Evolutionary conservation across 2,329 filamentous ascomycete species (phyloP), one percentile per base, ranked within the genome.

Genomic region (Alternaria sp.): DNA sequence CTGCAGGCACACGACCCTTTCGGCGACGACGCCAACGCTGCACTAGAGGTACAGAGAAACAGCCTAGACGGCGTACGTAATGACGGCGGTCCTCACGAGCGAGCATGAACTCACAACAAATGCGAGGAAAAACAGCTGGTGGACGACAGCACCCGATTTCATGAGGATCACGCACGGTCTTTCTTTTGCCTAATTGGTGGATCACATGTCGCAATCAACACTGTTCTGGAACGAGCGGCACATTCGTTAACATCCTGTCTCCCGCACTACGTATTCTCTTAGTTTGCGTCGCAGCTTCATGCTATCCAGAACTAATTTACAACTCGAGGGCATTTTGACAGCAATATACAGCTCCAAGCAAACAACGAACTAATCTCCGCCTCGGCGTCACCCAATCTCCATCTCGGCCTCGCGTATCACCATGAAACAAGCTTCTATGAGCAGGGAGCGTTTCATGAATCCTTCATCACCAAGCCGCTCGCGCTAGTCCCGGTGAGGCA

Each of bases 351-450:
- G 23, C 51, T 30, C 10, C 20, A 12, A 47, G 14, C 20, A 53
- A 46, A 23, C 25, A 6, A 54, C 20, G 9, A 18, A 18, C 23
- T 23, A 55, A 63, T 60, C 26, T 63, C 56, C 56, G 56, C 33
- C 50, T 37, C 30, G 25, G 43, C 30, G 6, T 14, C 30, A 64
- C 30, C 58, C 55, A 67, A 69, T 70, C 51, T 70, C 61, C 60
- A 57, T 56, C 47, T 55, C 26, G 49, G 43, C 23, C 37, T 62
- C 30, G n/a, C 60, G 33, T 44, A 47, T 58, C 49, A 62, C 45
- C 44, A 41, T 69, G 69, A 70, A 69, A 71, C 66, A 61, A 60
- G 49, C 33, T 61, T 59, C 30, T 51, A 69, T 69, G 59, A 62
- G 49, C 66, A 69, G 63, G 69, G 65, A 60, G 41, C 51, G 56